Base-by-base conservation (phyloP, 2,329 filamentous ascomycete genomes). In the Ceratocystis harringtonii region DNA sequence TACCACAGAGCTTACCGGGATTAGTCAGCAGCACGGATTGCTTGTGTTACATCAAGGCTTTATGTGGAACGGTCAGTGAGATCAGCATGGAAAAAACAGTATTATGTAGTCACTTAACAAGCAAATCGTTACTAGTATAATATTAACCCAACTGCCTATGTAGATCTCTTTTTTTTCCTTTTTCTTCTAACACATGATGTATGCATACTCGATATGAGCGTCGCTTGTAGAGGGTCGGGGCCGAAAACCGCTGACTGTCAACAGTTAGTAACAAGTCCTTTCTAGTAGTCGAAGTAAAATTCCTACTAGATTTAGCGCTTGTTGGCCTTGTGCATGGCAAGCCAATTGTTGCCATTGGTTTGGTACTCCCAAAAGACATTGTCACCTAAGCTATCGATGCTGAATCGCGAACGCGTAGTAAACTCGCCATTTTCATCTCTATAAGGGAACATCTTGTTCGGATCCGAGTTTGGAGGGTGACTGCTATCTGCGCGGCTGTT, bases 381-480 rank as follows among this genome's bases (percentile, higher is more conserved):
- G 22, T 52, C 63, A 32, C 78, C 79, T 70, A 84, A 78, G 71
- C 78, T 76, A 71, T 86, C 84, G 72, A 87, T 83, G 64, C 81
- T 80, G 72, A 78, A 78, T 41, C 83, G 81, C 72, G 78, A 82
- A 72, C 81, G 79, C 73, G 84, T 78, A 44, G 79, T 80, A 80
- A 80, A 86, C 67, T 80, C 78, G 62, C 81, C 80, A 72, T 86
- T 82, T 69, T 81, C 74, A 74, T 86, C 83, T 66, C 82, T 80
- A 70, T 81, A 78, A 75, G 79, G 82, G 75, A 86, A 87, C 75
- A 82, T 80, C 68, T 83, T 81, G 57, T 77, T 78, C 48, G 80
- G 79, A 73, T 85, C 80, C 69, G 83, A 79, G 70, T 86, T 83
- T 22, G 78, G 77, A 1, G 84, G 84, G 28, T 2, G 3, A n/a